phyloP scores from a whole-genome alignment of 1,284 basidiomycete species.

The Malassezia equina region DNA sequence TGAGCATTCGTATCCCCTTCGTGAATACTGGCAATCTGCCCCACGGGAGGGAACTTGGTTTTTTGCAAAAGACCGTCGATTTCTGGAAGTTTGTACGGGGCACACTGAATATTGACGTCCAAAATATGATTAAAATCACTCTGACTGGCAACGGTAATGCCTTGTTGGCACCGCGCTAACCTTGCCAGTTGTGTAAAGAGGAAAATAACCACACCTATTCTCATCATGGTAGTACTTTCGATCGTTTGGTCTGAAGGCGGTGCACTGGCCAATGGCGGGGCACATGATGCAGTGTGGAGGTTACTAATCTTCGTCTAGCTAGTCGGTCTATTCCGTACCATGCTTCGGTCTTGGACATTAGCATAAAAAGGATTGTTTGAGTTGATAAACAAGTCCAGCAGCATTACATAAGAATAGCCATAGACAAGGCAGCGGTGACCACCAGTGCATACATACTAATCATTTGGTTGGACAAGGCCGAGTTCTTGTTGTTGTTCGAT shows the following conservation, averaged over 20 bases:
- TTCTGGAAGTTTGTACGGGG: conserved; percentile 28
- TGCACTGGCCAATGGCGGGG: background rate
- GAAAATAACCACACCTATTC: background rate
- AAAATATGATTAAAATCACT: conserved; percentile 23
- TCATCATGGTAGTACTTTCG: background rate
- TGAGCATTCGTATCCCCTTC: conserved; percentile 48
- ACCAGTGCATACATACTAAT: background rate
- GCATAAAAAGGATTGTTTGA: background rate
- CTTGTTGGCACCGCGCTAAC: background rate
- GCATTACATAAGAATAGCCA: background rate
- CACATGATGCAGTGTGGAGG: background rate
- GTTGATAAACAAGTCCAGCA: background rate
- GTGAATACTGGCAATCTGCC: conserved; percentile 49
- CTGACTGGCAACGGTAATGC: conserved; percentile 19
- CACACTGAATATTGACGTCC: conserved; percentile 25
- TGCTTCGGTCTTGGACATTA: background rate
- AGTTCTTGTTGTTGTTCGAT: background rate
- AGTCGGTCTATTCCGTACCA: background rate
- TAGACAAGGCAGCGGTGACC: background rate
- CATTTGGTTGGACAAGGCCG: background rate
- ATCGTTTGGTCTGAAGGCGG: background rate
- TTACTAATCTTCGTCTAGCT: background rate
- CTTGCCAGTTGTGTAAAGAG: background rate
- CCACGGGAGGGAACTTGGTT: conserved; percentile 29
- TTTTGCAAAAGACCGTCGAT: background rate